Base-by-base conservation (phyloP, 805 yeast species). In the Sungouiella thailandica region DNA sequence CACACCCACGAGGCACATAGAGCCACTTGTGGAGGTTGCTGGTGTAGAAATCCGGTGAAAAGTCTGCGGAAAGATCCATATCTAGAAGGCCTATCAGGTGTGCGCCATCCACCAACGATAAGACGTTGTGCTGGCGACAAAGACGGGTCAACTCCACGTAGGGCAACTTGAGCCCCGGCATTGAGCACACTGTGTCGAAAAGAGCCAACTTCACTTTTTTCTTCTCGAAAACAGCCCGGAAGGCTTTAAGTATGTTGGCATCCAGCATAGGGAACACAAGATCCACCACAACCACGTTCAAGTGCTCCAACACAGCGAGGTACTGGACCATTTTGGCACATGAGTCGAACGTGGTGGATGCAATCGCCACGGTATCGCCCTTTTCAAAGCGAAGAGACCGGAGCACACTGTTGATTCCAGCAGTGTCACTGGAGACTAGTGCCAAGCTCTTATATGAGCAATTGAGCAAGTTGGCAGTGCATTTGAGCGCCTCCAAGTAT, bases 1-100 rank as follows among this genome's bases (percentile, higher is more conserved):
- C 80, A 41, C 70, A 67, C 4, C 78, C 73, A 30, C 74, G 62
- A 4, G 84, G 81, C 15, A 65, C 65, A 43, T 49, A 74, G 18
- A 65, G 57, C 88, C 88, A 81, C 49, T 82, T 82, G 60, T 82
- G 87, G n/a, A 80, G 56, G 46, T 81, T 81, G 9, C 80, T 55
- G 14, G 70, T 62, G 47, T 64, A 71, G 47, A 77, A 81, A 46
- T 79, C 85, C 0, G 85, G 83, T 24, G 65, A 39, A 13, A 70
- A 39, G 11, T 48, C 46, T n/a, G 6, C 23, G 8, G 52, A 53
- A 18, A 75, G 41, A 26, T 64, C 56, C 15, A 72, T 34, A 10
- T 67, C 66, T 17, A 72, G 44, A 35, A 65, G 53, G 0, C 88
- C 88, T 24, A 74, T 63, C 0, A 76, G 70, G 45, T 81, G 88